phyloP scores from a whole-genome alignment of 768 basidiomycete species.

The Kwoniella sp. region DNA sequence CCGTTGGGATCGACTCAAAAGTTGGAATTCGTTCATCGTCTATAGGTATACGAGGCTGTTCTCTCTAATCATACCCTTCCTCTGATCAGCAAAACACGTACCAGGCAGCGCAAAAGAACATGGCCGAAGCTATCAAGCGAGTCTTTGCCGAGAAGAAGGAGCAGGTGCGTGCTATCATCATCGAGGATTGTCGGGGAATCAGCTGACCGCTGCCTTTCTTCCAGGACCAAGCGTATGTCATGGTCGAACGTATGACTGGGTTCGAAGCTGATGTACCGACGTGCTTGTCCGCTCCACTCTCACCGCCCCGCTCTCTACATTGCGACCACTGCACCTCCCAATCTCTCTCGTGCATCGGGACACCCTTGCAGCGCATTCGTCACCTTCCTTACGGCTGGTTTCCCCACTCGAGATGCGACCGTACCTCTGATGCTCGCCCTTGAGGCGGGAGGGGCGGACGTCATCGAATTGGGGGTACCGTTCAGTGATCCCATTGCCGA shows the following conservation, averaged over 20 bases:
- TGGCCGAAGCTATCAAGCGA: slow-evolving; percentile 65
- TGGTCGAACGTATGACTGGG: neutral
- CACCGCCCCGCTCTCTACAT: no score
- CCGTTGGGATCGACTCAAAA: no score
- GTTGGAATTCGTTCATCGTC: no score
- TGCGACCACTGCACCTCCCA: no score
- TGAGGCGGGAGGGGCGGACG: slow-evolving; percentile 86
- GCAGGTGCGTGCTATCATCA: slow-evolving; percentile 25
- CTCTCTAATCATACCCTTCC: neutral
- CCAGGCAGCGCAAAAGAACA: slow-evolving; percentile 37
- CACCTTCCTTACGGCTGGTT: slow-evolving; percentile 93
- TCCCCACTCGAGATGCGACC: slow-evolving; percentile 71
- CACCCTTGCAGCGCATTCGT: slow-evolving; percentile 43
- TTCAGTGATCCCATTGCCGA: slow-evolving; percentile 97
- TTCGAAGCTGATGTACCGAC: neutral
- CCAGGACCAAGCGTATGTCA: slow-evolving; percentile 45
- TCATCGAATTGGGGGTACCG: slow-evolving; percentile 91
- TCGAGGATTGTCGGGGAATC: no score
- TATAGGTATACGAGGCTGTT: no score
- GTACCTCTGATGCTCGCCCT: slow-evolving; percentile 84
- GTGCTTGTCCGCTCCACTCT: no score
- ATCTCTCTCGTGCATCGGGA: neutral
- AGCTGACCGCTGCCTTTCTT: no score
- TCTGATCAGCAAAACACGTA: neutral
- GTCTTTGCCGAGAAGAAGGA: slow-evolving; percentile 64